Conservation (phyloP, 176 grass and related monocot genomes). For the Rhynchospora tenuis region DNA sequence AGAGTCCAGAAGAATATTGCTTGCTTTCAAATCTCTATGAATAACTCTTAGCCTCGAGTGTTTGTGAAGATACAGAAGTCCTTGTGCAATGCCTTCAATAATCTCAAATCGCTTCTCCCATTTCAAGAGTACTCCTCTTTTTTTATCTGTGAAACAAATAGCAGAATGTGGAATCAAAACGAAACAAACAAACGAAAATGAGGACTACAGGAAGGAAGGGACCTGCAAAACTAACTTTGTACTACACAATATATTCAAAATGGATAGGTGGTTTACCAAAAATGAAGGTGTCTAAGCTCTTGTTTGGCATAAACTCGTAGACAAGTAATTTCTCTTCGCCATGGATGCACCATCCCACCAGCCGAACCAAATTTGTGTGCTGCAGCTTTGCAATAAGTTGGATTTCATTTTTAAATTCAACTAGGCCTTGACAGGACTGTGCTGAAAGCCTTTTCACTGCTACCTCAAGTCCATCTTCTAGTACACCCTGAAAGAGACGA, state of each 20-base stretch:
- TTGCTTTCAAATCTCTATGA: slow-evolving; percentile 45
- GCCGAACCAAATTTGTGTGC: slow-evolving; percentile 38
- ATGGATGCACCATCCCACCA: slow-evolving; percentile 36
- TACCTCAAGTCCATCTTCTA: slow-evolving; percentile 27
- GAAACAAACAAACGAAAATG: neutral
- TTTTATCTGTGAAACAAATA: slow-evolving; percentile 27
- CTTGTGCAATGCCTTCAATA: slow-evolving; percentile 42
- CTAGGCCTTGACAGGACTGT: slow-evolving; percentile 31
- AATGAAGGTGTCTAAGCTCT: slow-evolving; percentile 39
- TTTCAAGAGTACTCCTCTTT: slow-evolving; percentile 13
- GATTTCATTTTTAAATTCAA: slow-evolving; percentile 47
- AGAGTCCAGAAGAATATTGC: slow-evolving; percentile 37
- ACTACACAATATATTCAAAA: neutral
- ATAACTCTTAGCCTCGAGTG: slow-evolving; percentile 40
- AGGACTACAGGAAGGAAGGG: neutral
- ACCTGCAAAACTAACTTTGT: neutral
- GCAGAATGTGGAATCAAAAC: neutral
- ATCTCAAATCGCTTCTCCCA: slow-evolving; percentile 35
- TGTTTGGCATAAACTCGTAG: slow-evolving; percentile 43
- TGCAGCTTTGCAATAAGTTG: slow-evolving; percentile 39
- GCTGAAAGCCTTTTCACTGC: slow-evolving; percentile 38
- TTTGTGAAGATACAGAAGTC: slow-evolving; percentile 39
- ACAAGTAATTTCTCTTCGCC: slow-evolving; percentile 39
- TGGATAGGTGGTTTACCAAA: slow-evolving; percentile 20
- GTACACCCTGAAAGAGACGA: slow-evolving; percentile 4